Evolutionary conservation across 179 eudicot species (phyloP).

Genomic region (Pouteria campechiana): DNA sequence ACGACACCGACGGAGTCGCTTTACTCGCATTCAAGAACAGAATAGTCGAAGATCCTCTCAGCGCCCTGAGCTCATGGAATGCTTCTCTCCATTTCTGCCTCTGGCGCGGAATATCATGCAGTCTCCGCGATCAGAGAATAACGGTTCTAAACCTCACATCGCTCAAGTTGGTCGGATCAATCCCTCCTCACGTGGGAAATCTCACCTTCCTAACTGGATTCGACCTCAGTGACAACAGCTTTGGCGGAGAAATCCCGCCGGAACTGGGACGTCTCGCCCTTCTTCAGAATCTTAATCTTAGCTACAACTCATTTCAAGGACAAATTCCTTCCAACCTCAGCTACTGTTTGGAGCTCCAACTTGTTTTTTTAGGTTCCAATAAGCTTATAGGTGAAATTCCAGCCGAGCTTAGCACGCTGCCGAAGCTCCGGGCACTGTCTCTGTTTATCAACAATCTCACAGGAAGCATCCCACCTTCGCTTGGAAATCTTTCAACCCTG

Average conservation of each 20-base stretch:
- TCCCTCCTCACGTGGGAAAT: conserved; percentile 14
- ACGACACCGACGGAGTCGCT: conserved; percentile 7
- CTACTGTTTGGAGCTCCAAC: neutral
- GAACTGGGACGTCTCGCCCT: conserved; percentile 2
- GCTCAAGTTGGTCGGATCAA: neutral
- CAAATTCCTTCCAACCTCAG: conserved; percentile 4
- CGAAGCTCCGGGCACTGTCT: neutral
- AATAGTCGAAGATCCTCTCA: conserved; percentile 7
- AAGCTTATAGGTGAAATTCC: conserved; percentile 4
- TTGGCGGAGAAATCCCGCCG: conserved; percentile 4
- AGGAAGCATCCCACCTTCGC: neutral
- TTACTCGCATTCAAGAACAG: conserved; percentile 5
- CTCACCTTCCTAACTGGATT: conserved; percentile 4
- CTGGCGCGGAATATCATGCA: conserved; percentile 13
- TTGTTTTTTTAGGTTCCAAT: neutral
- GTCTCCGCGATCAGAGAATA: conserved; percentile 4
- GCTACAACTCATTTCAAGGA: neutral
- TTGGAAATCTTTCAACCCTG: conserved; percentile 4
- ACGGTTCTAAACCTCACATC: neutral
- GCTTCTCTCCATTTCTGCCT: conserved; percentile 2
- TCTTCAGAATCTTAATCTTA: neutral
- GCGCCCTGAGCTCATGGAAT: conserved; percentile 11
- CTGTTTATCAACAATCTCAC: neutral
- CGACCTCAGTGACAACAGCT: conserved; percentile 3
- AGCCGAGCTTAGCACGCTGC: neutral